phyloP scores from a whole-genome alignment of 1,284 basidiomycete genomes.

The Leccinum subrobustum region DNA sequence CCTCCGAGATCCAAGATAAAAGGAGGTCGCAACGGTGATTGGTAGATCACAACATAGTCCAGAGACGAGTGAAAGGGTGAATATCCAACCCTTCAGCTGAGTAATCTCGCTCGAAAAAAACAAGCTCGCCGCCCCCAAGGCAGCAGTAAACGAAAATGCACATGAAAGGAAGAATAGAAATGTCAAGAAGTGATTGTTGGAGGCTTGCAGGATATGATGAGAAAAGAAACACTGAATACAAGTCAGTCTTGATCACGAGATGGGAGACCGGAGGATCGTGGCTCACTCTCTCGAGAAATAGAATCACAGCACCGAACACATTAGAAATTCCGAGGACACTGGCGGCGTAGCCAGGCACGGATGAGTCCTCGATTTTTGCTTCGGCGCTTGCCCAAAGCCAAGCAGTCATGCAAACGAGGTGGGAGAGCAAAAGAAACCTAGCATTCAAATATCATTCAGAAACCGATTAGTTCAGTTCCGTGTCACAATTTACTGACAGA shows the following conservation, averaged over 20 bases:
- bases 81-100: conserved; percentile 17
- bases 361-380: not conserved
- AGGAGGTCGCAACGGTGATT: conserved; percentile 8
- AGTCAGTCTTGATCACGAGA: not conserved
- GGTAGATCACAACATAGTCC: conserved; percentile 24
- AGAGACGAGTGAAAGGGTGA: conserved; percentile 18
- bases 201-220: conserved; percentile 15
- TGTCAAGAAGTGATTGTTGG: conserved; percentile 17
- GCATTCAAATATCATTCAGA: conserved; percentile 7
- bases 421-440: conserved; percentile 20
- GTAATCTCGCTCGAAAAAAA: conserved; percentile 15
- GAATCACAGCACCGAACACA: conserved; percentile 14
- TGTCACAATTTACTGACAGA: conserved; percentile 17
- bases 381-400: conserved; percentile 23
- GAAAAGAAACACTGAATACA: conserved; percentile 23
- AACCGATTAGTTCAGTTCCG: not conserved
- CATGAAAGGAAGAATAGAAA: conserved; percentile 18
- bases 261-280: not conserved
- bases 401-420: conserved; percentile 15
- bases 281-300: conserved; percentile 22
- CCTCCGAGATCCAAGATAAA: conserved; percentile 14
- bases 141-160: conserved; percentile 24
- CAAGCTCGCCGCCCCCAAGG: conserved; percentile 20
- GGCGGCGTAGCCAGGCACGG: conserved; percentile 11
- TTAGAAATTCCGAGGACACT: conserved; percentile 23